phyloP scores from a whole-genome alignment of 805 yeast genomes.

The Wickerhamiella musiphila region DNA sequence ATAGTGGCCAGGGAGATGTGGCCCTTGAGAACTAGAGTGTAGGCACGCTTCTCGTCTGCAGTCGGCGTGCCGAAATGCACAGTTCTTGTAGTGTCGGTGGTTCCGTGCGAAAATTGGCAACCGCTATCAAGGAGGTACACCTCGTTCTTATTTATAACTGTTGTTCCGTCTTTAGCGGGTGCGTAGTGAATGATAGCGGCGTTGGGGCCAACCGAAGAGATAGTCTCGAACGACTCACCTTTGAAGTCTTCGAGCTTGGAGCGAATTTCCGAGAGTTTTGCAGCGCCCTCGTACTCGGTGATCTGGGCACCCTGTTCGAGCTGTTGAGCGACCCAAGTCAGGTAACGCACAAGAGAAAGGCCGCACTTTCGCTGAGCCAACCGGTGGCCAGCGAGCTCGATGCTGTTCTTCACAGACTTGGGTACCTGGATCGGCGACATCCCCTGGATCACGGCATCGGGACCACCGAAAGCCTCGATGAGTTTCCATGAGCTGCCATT shows the following conservation, averaged over 20 bases:
- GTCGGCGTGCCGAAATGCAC: conserved; percentile 47
- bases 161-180: conserved; percentile 38
- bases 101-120: conserved; percentile 82
- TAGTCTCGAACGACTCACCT: conserved; percentile 59
- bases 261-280: conserved; percentile 33
- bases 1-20: conserved; percentile 73
- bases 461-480: conserved; percentile 30
- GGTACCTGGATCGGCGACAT: conserved; percentile 46
- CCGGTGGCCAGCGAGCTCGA: conserved; percentile 55
- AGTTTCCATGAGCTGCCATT: conserved; percentile 53
- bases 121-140: conserved; percentile 79
- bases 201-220: conserved; percentile 58
- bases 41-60: conserved; percentile 41
- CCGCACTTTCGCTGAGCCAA: conserved; percentile 76
- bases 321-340: conserved; percentile 67
- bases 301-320: conserved; percentile 24
- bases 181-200: conserved; percentile 65
- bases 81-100: conserved; percentile 91
- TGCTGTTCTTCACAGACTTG: conserved; percentile 59
- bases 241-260: conserved; percentile 21
- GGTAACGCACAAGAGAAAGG: conserved; percentile 50
- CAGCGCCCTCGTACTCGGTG: conserved; percentile 42
- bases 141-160: conserved; percentile 45
- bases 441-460: conserved; percentile 24
- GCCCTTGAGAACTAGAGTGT: conserved; percentile 80